A percentile compares a stretch with the other conserved stretches of the same genome.
These are phyloP conservation scores for Colletotrichum neosansevieriae DNA, from an alignment of 2,329 filamentous ascomycete genomes.

Conservation along the genomic window DNA sequence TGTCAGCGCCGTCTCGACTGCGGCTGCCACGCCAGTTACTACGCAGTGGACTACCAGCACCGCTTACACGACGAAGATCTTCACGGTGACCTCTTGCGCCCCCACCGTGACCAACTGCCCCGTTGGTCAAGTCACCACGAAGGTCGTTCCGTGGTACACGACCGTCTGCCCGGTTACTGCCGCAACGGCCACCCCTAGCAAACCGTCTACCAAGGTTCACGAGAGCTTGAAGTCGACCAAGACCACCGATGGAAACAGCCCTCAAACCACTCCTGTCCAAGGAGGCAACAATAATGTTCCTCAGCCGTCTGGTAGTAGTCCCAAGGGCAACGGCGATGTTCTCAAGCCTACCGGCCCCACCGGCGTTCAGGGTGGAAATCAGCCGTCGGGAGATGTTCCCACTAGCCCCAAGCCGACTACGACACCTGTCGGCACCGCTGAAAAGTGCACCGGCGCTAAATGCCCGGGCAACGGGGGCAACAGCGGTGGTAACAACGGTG, in stretches of 20 bases:
- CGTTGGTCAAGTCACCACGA: slow-evolving; percentile 52
- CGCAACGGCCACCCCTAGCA: slow-evolving; percentile 1
- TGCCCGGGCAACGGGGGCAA: not conserved
- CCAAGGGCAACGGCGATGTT: slow-evolving; percentile 2
- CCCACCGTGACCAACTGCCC: slow-evolving; percentile 56
- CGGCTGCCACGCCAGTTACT: slow-evolving; percentile 21
- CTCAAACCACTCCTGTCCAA: not conserved
- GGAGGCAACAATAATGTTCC: not conserved
- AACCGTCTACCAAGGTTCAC: slow-evolving; percentile 19
- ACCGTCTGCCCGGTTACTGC: slow-evolving; percentile 56
- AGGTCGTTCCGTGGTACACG: slow-evolving; percentile 50
- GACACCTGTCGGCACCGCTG: not conserved
- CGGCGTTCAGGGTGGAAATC: slow-evolving; percentile 1
- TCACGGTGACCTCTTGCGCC: slow-evolving; percentile 68
- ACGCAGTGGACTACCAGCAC: slow-evolving; percentile 49
- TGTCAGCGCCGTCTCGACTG: slow-evolving; percentile 44
- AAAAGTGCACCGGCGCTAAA: slow-evolving; percentile 14
- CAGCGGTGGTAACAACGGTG: not conserved
- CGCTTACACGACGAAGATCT: slow-evolving; percentile 56
- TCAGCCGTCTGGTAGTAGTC: not conserved
- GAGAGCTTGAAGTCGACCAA: not conserved
- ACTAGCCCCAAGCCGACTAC: slow-evolving; percentile 22
- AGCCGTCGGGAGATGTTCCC: slow-evolving; percentile 7
- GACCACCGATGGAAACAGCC: not conserved
- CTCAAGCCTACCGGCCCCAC: slow-evolving; percentile 1